A percentile compares a stretch with the other conserved stretches of the same genome.
These are phyloP conservation scores for Eucalyptus shirleyi DNA, from an alignment of 345 rosid species.

Conservation along the genomic window DNA sequence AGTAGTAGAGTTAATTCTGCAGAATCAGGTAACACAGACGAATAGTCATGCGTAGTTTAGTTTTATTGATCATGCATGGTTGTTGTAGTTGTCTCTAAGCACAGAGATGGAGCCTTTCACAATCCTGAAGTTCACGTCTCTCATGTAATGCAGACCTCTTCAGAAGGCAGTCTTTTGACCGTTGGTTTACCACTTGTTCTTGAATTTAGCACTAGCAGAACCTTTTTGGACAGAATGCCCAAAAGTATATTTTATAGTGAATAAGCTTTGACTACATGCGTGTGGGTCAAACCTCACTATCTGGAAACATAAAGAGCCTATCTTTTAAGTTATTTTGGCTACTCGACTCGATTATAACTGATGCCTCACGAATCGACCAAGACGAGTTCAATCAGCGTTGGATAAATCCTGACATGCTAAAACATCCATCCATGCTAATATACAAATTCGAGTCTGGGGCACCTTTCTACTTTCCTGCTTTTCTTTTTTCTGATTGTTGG, in stretches of 20 bases:
- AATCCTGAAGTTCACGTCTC: background rate
- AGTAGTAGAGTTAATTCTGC: background rate
- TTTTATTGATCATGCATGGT: background rate
- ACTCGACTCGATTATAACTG: background rate
- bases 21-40: background rate
- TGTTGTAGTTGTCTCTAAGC: background rate
- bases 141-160: background rate
- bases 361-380: background rate
- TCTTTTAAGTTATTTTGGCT: background rate
- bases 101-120: background rate
- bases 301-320: background rate
- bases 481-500: background rate
- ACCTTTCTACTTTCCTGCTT: background rate
- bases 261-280: background rate
- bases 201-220: background rate
- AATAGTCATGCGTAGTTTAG: rapidly evolving
- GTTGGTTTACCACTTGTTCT: background rate
- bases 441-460: background rate
- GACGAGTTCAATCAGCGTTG: background rate
- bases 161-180: background rate
- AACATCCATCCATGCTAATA: background rate
- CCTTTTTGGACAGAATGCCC: background rate
- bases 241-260: background rate
- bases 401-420: background rate
- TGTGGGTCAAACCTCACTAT: background rate